phyloP scores from a whole-genome alignment of 306 rosid species.

The Calophaca sinica region DNA sequence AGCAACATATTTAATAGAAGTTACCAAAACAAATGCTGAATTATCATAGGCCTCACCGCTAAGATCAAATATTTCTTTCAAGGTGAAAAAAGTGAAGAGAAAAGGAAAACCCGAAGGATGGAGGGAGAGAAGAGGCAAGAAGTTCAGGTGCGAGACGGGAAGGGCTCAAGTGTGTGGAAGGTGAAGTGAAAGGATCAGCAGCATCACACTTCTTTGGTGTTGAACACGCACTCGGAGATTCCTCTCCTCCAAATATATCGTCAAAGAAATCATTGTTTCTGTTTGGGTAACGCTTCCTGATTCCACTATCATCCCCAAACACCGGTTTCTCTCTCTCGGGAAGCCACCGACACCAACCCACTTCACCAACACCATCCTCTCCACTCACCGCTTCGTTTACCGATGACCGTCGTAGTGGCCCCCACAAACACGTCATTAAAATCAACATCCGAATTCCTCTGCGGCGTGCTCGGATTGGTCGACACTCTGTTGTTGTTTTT shows the following conservation, averaged over 20 bases:
- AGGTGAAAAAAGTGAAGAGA: not conserved
- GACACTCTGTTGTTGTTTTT: constrained; percentile 33
- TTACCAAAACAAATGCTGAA: too few species aligned
- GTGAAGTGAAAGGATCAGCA: constrained; percentile 37
- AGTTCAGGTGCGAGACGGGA: constrained; percentile 57
- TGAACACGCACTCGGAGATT: constrained; percentile 48
- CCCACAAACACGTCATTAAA: constrained; percentile 92
- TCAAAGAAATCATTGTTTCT: constrained; percentile 66
- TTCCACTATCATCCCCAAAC: constrained; percentile 68
- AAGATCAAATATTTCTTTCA: too few species aligned
- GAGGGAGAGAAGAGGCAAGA: constrained; percentile 52
- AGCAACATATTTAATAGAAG: too few species aligned
- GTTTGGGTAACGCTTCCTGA: constrained; percentile 57
- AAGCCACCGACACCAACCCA: constrained; percentile 46
- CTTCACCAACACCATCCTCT: constrained; percentile 34
- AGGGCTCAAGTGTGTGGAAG: constrained; percentile 53
- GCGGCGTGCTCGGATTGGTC: constrained; percentile 49
- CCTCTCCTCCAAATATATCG: constrained; percentile 83
- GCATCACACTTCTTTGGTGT: constrained; percentile 60
- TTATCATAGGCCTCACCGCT: too few species aligned
- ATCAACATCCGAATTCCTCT: constrained; percentile 67
- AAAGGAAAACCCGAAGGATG: constrained; percentile 66
- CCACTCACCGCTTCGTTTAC: constrained; percentile 45
- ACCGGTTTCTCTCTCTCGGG: constrained; percentile 71
- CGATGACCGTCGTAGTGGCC: constrained; percentile 83